Conservation (phyloP, 352 stramenopile genomes). For the Globisporangium uncinulatum region DNA sequence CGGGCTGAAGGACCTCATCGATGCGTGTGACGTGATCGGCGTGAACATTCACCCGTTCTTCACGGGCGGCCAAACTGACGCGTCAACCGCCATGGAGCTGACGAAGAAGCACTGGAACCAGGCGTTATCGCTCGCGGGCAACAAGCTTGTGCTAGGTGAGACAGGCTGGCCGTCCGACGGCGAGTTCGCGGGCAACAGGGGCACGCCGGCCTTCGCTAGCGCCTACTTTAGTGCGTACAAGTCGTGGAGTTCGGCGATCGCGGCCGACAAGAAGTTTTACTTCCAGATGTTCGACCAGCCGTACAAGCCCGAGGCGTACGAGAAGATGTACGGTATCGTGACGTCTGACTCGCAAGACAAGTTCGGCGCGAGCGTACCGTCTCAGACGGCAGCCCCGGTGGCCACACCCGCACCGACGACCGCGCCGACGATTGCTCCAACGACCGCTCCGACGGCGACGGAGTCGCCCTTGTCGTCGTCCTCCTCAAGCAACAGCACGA, state of each 20-base stretch:
- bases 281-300: slow-evolving; percentile 77
- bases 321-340: slow-evolving; percentile 51
- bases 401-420: slow-evolving; percentile 1
- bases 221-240: slow-evolving; percentile 64
- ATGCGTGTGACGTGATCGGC: slow-evolving; percentile 35
- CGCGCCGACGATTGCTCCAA: slow-evolving; percentile 7
- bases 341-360: slow-evolving; percentile 41
- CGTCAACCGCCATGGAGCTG: slow-evolving; percentile 34
- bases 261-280: slow-evolving; percentile 56
- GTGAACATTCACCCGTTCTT: slow-evolving; percentile 71
- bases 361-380: slow-evolving; percentile 17
- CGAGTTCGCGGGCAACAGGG: slow-evolving; percentile 22
- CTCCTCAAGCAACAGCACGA: too few relatives aligned
- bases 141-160: slow-evolving; percentile 52
- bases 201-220: slow-evolving; percentile 23
- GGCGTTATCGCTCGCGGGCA: slow-evolving; percentile 27
- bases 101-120: slow-evolving; percentile 42
- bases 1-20: slow-evolving; percentile 35
- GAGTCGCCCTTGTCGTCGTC: too few relatives aligned
- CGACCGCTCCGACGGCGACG: slow-evolving; percentile 2
- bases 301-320: slow-evolving; percentile 27
- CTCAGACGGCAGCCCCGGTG: not conserved
- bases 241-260: slow-evolving; percentile 36
- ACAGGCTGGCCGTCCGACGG: slow-evolving; percentile 47
- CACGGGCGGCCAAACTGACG: slow-evolving; percentile 24